These are phyloP conservation scores for Penicillium flavigenum DNA, from an alignment of 495 filamentous ascomycete genomes.

Conservation along the genomic window DNA sequence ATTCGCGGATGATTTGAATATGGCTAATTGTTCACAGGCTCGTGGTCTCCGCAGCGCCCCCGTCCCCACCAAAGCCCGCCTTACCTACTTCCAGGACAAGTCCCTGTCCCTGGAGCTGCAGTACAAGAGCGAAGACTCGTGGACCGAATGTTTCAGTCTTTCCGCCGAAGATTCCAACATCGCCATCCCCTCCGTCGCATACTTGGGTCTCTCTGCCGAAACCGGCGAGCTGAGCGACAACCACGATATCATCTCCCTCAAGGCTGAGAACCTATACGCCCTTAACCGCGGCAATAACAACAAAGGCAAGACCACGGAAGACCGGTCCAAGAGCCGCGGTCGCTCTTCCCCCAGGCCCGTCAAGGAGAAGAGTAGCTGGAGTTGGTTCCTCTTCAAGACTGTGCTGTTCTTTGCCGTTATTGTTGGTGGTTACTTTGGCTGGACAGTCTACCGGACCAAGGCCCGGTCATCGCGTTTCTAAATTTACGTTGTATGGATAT, in stretches of 20 bases:
- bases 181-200: slow-evolving; percentile 83
- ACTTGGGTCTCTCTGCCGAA: slow-evolving; percentile 93
- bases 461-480: slow-evolving; percentile 78
- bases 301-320: slow-evolving; percentile 41
- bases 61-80: slow-evolving; percentile 76
- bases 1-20: neutral
- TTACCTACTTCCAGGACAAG: slow-evolving; percentile 98
- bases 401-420: slow-evolving; percentile 69
- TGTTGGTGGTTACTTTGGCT: slow-evolving; percentile 79
- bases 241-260: slow-evolving; percentile 91
- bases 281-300: slow-evolving; percentile 43
- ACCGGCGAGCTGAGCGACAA: slow-evolving; percentile 97
- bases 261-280: slow-evolving; percentile 85
- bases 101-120: slow-evolving; percentile 86
- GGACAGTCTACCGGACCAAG: slow-evolving; percentile 73
- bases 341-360: slow-evolving; percentile 25
- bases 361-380: slow-evolving; percentile 69
- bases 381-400: slow-evolving; percentile 88
- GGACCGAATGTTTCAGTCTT: slow-evolving; percentile 85
- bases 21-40: slow-evolving; percentile 49
- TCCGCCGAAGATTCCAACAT: slow-evolving; percentile 61
- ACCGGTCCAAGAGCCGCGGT: slow-evolving; percentile 36
- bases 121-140: slow-evolving; percentile 85
- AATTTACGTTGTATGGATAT: slow-evolving; percentile 8
- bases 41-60: slow-evolving; percentile 79